Evolutionary conservation across 768 basidiomycete genomes (phyloP).

Genomic region (Lactarius pseudohatsudake): DNA sequence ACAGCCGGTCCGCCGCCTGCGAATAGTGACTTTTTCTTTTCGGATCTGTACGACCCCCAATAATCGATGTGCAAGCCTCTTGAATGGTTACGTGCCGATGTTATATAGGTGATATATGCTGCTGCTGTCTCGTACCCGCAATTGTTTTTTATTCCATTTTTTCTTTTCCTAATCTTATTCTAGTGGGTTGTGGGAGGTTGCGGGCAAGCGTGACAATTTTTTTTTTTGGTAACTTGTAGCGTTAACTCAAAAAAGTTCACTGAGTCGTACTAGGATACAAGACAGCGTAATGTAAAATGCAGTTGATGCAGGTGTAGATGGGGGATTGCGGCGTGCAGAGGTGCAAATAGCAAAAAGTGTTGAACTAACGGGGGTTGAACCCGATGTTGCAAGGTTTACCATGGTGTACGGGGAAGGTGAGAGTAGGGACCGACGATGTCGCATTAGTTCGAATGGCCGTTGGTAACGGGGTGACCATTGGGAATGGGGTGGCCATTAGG

Average conservation of each 20-base stretch:
- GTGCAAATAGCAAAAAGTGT: slow-evolving; percentile 26
- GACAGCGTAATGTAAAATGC: slow-evolving; percentile 29
- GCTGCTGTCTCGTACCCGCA: neutral
- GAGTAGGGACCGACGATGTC: too few relatives aligned
- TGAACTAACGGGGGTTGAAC: slow-evolving; percentile 30
- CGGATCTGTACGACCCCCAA: slow-evolving; percentile 47
- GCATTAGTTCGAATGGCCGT: too few relatives aligned
- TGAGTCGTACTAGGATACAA: slow-evolving; percentile 20
- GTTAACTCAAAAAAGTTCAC: neutral
- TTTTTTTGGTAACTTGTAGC: slow-evolving; percentile 15
- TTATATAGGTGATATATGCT: slow-evolving; percentile 4
- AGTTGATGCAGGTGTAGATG: slow-evolving; percentile 38
- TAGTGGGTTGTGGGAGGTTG: neutral
- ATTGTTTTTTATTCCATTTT: neutral
- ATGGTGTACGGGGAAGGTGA: slow-evolving; percentile 8
- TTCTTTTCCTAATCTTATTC: neutral
- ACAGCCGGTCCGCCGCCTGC: slow-evolving; percentile 74
- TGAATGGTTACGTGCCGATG: neutral
- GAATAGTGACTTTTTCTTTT: slow-evolving; percentile 85
- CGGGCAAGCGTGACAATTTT: neutral
- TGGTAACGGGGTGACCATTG: slow-evolving; percentile 26
- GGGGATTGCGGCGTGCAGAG: slow-evolving; percentile 28
- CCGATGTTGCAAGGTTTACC: slow-evolving; percentile 21
- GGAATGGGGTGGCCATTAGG: slow-evolving; percentile 15
- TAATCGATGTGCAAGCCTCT: slow-evolving; percentile 7